Evolutionary conservation across 2,329 filamentous ascomycete species (phyloP), one percentile per base, ranked within the genome.

Genomic region (Alternaria hordeiaustralica): DNA sequence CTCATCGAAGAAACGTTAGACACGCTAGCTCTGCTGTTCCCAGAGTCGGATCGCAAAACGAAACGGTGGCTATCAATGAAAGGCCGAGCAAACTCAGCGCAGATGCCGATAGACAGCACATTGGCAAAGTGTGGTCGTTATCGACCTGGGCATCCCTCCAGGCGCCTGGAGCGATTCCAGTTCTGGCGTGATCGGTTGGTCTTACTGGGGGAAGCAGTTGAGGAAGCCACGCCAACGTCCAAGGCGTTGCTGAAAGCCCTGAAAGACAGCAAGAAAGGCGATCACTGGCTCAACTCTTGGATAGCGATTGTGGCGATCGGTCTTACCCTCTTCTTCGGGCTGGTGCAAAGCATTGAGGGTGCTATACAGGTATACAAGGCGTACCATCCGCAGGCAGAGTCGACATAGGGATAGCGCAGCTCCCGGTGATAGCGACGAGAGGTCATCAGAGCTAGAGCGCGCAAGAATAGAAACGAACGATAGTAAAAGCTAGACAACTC

Each of bases 341-440:
- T 84, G 1, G 65, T 84, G 1, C 81, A 84, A 63, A 77, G 75
- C 20, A 54, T 84, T 10, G 81, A 82, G 56, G 81, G 82, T 1
- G 82, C 73, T 0, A 41, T 84, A 41, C 82, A 84, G 60, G 78
- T 83, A 11, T 69, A 71, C 21, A 69, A 66, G 23, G 66, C 67
- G 3, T 68, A 66, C 21, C 63, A 69, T 46, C 60, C 65, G 5
- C 23, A 50, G 5, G 4, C n/a, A 30, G 47, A 50, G n/a, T 15
- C 47, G 47, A 1, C 18, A 51, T 21, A 33, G 30, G 30, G 30
- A 6, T 33, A 15, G 30, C 30, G 6, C 30, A 33, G 30, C 30
- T 33, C 30, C 12, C 30, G 30, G 30, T 33, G 12, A 15, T 4
- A 20, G 7, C 18, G 47, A 26, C 6, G 9, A 51, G 11, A 15